A percentile compares a stretch with the other conserved stretches of the same genome.
phyloP scores from a whole-genome alignment of 1,284 basidiomycete genomes.

The Volvariella surrecta region DNA sequence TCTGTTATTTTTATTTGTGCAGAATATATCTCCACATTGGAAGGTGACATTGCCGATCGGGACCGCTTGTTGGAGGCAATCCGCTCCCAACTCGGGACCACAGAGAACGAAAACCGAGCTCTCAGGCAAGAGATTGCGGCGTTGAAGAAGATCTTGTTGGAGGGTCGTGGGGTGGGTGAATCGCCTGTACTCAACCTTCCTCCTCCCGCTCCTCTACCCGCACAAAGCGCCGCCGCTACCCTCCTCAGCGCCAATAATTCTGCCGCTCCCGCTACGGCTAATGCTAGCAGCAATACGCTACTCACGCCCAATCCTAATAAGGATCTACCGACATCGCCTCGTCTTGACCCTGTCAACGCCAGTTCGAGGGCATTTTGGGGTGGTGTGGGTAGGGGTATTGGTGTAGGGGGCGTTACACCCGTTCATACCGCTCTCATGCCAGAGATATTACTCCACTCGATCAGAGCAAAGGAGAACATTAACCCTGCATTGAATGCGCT shows the following conservation, averaged over 20 bases:
- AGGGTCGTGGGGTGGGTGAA: conserved; percentile 34
- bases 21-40: conserved; percentile 93
- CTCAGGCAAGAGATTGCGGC: conserved; percentile 79
- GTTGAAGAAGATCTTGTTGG: conserved; percentile 73
- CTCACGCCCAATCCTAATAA: conserved; percentile 76
- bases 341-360: conserved; percentile 33
- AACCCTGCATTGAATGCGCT: conserved; percentile 62
- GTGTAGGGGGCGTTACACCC: conserved; percentile 59
- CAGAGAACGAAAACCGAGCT: conserved; percentile 77
- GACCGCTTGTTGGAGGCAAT: conserved; percentile 88
- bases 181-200: conserved; percentile 29
- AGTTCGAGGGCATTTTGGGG: conserved; percentile 76
- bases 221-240: conserved; percentile 26
- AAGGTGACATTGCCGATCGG: conserved; percentile 89
- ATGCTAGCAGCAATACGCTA: conserved; percentile 21
- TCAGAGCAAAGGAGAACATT: conserved; percentile 58
- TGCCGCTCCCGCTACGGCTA: conserved; percentile 11
- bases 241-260: conserved; percentile 16
- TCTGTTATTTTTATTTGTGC: conserved; percentile 1
- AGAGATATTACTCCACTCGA: conserved; percentile 17
- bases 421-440: conserved; percentile 83
- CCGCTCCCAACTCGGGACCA: conserved; percentile 74
- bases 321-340: conserved; percentile 64
- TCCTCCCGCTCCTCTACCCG: conserved; percentile 35
- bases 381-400: conserved; percentile 31